phyloP scores from a whole-genome alignment of 2,329 filamentous ascomycete species.

The Thyridium curvatum region DNA sequence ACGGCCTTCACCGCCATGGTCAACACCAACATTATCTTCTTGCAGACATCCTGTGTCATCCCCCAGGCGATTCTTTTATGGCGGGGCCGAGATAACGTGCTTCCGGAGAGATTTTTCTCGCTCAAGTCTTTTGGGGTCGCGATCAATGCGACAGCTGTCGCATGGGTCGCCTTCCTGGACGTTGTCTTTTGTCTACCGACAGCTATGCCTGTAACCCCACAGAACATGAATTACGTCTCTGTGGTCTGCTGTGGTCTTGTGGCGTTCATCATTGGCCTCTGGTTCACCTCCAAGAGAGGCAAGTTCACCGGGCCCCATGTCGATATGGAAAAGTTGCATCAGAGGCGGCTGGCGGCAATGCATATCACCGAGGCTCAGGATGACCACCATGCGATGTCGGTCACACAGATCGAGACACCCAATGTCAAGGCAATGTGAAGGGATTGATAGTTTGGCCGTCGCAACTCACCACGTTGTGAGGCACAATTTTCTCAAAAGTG shows the following conservation, averaged over 20 bases:
- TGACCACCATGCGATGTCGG: too few relatives aligned
- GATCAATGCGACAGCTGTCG: constrained; percentile 10
- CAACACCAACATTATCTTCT: constrained; percentile 17
- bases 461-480: too few relatives aligned
- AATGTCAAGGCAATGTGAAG: too few relatives aligned
- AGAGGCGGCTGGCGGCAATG: constrained; percentile 1
- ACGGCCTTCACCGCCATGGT: constrained; percentile 12
- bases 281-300: constrained; percentile 5
- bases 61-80: constrained; percentile 18
- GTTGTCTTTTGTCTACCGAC: constrained; percentile 43
- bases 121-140: constrained; percentile 14
- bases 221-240: constrained; percentile 47
- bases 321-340: constrained; percentile 4
- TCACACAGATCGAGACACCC: too few relatives aligned
- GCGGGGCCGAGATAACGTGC: constrained; percentile 15
- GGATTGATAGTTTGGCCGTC: too few relatives aligned
- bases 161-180: constrained; percentile 6
- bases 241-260: neutral
- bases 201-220: constrained; percentile 45
- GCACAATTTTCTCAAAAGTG: too few relatives aligned
- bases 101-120: constrained; percentile 16
- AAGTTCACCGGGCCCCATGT: constrained; percentile 4
- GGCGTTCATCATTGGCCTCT: constrained; percentile 1
- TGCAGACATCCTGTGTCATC: constrained; percentile 13
- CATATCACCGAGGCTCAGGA: neutral